Evolutionary conservation across 2,329 filamentous ascomycete species (phyloP), one percentile per base, ranked within the genome.

Genomic region (Calonectria leucothoes): DNA sequence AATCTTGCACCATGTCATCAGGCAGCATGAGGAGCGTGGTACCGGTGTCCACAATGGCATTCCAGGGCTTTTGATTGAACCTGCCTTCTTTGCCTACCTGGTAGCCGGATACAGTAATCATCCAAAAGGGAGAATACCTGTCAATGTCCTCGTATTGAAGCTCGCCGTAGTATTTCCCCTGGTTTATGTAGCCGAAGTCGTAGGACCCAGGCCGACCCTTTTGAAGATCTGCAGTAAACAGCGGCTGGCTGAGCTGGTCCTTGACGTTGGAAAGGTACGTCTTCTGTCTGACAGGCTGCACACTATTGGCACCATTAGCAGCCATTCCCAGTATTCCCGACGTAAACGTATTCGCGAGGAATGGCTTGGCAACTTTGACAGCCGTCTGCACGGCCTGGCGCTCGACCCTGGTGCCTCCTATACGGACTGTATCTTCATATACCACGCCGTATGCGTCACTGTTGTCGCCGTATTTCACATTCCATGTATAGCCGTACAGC

Each of bases 131-230:
- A 10, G 90, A 81, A 55, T 85, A 86, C 77, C 76, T 88, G 81
- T 94, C 90, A 74, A 95, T 87, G 11, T 89, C 85, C 27, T 92
- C 87, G 81, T 91, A 94, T 25, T 87, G 84, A 78, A 96, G 88
- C 6, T 88, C 78, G 42, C 93, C 94, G 2, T 82, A 86, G 82
- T 93, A 94, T 79, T 93, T 91, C 70, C 84, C 85, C 1, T 79
- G 81, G 81, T 96, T 93, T 79, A 96, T 92, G 78, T 84, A 88
- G 74, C 94, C 94, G 79, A 96, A 96, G 81, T 95, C 92, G 84
- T 95, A 96, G 31, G 89, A 88, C 55, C 94, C 94, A 3, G 82
- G 74, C n/a, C 77, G 74, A 35, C 78, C 87, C 75, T 90, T 88
- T 80, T 91, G 90, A 49, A 96, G 87, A 73, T 93, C 89, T 29